phyloP scores from a whole-genome alignment of 148 eudicot species.

The Polygonum aviculare region DNA sequence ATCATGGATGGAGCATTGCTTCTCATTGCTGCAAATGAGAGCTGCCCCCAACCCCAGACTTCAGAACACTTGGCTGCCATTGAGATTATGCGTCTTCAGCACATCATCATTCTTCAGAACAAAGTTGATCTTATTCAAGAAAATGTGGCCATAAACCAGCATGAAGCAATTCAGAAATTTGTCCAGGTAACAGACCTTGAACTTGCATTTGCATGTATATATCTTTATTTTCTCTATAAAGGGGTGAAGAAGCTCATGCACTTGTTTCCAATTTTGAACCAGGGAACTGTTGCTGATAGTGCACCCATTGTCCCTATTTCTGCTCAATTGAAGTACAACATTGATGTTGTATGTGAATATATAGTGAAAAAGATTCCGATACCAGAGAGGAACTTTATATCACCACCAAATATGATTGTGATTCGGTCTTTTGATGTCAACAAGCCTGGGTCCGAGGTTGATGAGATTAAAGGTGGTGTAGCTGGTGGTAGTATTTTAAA shows the following conservation, averaged over 20 bases:
- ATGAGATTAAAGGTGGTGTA: constrained; percentile 84
- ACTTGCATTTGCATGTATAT: too few species aligned
- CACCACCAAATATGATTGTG: constrained; percentile 92
- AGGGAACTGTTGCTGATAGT: constrained; percentile 86
- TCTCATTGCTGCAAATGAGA: constrained; percentile 95
- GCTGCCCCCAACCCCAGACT: constrained; percentile 91
- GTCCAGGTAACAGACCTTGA: constrained; percentile 42
- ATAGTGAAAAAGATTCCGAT: constrained; percentile 77
- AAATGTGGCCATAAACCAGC: constrained; percentile 89
- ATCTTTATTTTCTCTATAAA: too few species aligned
- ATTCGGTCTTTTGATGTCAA: constrained; percentile 93
- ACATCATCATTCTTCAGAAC: constrained; percentile 86
- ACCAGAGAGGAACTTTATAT: constrained; percentile 69
- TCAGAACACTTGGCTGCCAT: constrained; percentile 94
- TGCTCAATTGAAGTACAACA: constrained; percentile 87
- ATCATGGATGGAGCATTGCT: constrained; percentile 97
- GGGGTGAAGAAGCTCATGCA: too few species aligned
- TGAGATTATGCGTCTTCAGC: constrained; percentile 89
- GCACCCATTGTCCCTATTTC: constrained; percentile 89
- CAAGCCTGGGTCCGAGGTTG: constrained; percentile 89
- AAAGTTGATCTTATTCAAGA: constrained; percentile 93
- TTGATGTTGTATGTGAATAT: constrained; percentile 83
- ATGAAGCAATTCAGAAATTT: constrained; percentile 77
- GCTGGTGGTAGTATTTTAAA: constrained; percentile 95
- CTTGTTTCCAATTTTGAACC: neutral